These are phyloP conservation scores for Trichosporon asahii DNA, from an alignment of 1,284 basidiomycete genomes.

Conservation along the genomic window DNA sequence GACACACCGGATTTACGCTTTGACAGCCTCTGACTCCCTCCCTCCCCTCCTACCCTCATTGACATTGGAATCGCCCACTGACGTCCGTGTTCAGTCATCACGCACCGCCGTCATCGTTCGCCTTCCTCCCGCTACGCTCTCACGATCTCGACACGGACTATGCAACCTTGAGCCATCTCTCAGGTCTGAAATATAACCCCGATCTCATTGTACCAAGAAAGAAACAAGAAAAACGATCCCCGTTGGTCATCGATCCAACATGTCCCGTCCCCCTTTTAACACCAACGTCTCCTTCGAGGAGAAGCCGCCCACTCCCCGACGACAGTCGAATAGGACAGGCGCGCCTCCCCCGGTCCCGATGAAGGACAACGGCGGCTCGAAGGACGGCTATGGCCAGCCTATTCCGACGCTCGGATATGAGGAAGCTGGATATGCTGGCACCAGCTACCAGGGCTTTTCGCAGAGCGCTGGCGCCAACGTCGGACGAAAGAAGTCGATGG, in stretches of 20 bases:
- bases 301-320: conserved; percentile 15
- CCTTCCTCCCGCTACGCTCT: neutral
- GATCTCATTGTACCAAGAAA: conserved; percentile 12
- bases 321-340: conserved; percentile 20
- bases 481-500: conserved; percentile 84
- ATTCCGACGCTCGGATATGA: conserved; percentile 33
- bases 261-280: conserved; percentile 42
- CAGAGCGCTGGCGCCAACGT: conserved; percentile 51
- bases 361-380: conserved; percentile 29
- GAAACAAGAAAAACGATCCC: neutral
- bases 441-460: conserved; percentile 41
- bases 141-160: conserved; percentile 29
- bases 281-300: conserved; percentile 46
- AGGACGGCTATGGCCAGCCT: conserved; percentile 20
- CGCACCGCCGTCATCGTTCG: neutral
- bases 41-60: neutral
- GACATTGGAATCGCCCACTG: neutral
- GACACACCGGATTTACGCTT: conserved; percentile 5
- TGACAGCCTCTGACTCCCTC: neutral
- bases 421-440: conserved; percentile 36
- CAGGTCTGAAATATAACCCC: conserved; percentile 10
- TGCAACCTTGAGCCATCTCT: conserved; percentile 18
- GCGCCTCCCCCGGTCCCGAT: conserved; percentile 33
- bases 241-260: conserved; percentile 16
- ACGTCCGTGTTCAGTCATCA: neutral